Evolutionary conservation across 441 rosid species (phyloP), one percentile per base, ranked within the genome.

Genomic region (Aleurites moluccanus): DNA sequence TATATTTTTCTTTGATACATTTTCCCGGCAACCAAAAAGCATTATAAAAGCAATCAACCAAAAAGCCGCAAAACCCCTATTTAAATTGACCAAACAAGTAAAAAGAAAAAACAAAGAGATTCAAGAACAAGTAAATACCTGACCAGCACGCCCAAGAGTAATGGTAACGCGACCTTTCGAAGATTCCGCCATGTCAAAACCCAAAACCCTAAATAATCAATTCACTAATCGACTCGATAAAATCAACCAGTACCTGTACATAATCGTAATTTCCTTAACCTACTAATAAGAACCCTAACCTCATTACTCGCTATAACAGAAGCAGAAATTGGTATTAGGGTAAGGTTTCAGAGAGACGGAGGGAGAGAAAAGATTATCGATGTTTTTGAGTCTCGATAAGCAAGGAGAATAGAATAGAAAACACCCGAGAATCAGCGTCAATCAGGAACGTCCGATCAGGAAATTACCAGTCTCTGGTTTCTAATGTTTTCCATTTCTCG

Each of bases 111-210:
- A 18, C 7, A 33, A 44, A 67, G n/a, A 65, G 20, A 9, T 59
- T 55, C 60, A 21, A 55, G 8, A 25, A 59, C 13, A 67, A 42
- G 14, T 50, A 77, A 71, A 73, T 80, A 93, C 98, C 97, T 91
- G 96, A 69, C 94, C 92, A 45, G 87, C 77, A 57, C 89, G 88
- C 9, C 97, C 97, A 61, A 93, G 91, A 80, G 94, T 93, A 27
- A 94, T 88, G 64, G 97, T 92, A 74, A 94, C 88, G 52, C 93
- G 86, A 77, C 85, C 85, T 27, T 86, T 83, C n/a, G 97, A 86
- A 83, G 81, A 78, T 80, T 88, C 94, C 21, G 96, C 77, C 98
- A 93, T 93, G 75, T 30, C 62, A 50, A 76, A 80, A 73, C 66
- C 62, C 57, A 35, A 84, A 83, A 82, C 83, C 85, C 85, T 85